A percentile compares a stretch with the other conserved stretches of the same genome.
Conservation (phyloP, 2,329 filamentous ascomycete species). For the Cladophialophora bantiana region DNA sequence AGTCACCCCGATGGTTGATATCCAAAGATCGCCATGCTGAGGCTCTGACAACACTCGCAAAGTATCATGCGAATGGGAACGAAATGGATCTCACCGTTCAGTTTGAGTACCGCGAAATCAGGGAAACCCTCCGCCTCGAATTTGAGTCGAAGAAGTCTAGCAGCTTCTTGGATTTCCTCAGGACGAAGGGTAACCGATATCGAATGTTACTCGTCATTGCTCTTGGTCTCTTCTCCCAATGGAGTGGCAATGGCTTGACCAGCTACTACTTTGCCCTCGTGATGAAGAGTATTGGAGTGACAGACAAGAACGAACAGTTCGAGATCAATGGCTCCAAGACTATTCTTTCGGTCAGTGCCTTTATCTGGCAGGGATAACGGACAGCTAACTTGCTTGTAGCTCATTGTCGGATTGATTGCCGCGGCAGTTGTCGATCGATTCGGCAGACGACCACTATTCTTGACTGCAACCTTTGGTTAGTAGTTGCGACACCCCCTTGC, state of each 20-base stretch:
- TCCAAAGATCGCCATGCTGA: conserved; percentile 42
- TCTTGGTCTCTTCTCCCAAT: conserved; percentile 44
- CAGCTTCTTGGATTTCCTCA: conserved; percentile 67
- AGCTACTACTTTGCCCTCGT: conserved; percentile 46
- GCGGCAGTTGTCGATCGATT: conserved; percentile 63
- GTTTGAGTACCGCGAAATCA: conserved; percentile 72
- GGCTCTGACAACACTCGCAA: conserved; percentile 44
- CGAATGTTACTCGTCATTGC: conserved; percentile 59
- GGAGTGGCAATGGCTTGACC: conserved; percentile 59
- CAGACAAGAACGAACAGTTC: conserved; percentile 17
- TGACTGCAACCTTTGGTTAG: conserved; percentile 47
- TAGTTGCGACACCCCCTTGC: background rate
- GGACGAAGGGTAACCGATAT: conserved; percentile 64
- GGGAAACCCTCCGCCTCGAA: conserved; percentile 67
- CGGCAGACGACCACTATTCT: conserved; percentile 64
- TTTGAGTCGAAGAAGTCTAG: conserved; percentile 50
- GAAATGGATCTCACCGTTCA: conserved; percentile 59
- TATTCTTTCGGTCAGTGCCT: conserved; percentile 43
- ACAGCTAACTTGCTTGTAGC: conserved; percentile 27
- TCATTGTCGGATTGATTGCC: conserved; percentile 64
- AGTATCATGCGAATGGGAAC: conserved; percentile 51
- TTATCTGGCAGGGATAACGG: conserved; percentile 36
- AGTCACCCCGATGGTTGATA: conserved; percentile 69
- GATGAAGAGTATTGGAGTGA: conserved; percentile 63
- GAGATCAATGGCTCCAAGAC: conserved; percentile 26